These are phyloP conservation scores for Penicillium crystallinum DNA, from an alignment of 495 filamentous ascomycete genomes.

Conservation along the genomic window DNA sequence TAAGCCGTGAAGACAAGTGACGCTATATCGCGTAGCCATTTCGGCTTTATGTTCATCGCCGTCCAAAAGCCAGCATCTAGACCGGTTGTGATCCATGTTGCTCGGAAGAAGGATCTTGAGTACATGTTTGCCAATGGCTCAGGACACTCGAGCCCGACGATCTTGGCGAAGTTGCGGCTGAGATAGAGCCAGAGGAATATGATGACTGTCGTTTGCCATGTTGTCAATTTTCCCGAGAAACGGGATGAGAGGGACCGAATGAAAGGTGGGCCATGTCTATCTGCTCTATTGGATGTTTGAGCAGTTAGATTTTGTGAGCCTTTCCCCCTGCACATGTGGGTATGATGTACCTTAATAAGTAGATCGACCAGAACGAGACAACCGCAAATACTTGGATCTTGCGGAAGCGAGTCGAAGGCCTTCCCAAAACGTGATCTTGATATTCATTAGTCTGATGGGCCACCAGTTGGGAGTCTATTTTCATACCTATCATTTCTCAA, in stretches of 20 bases:
- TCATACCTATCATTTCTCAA: constrained; percentile 33
- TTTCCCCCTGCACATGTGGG: background rate
- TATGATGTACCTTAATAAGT: constrained; percentile 58
- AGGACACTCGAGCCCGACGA: constrained; percentile 84
- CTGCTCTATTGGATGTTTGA: constrained; percentile 49
- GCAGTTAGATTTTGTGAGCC: background rate
- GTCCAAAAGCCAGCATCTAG: constrained; percentile 98
- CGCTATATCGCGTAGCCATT: constrained; percentile 75
- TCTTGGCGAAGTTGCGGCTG: constrained; percentile 85
- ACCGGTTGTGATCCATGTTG: constrained; percentile 94
- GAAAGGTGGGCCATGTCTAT: constrained; percentile 80
- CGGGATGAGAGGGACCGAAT: constrained; percentile 66
- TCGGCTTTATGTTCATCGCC: constrained; percentile 82
- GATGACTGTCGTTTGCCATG: constrained; percentile 84
- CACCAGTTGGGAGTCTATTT: background rate
- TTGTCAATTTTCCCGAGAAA: constrained; percentile 64
- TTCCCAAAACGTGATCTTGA: constrained; percentile 83
- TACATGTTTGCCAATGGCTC: constrained; percentile 95
- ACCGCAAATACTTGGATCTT: constrained; percentile 91
- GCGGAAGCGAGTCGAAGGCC: constrained; percentile 83
- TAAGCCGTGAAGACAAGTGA: constrained; percentile 80
- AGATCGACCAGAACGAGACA: constrained; percentile 83
- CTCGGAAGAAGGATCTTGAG: constrained; percentile 88
- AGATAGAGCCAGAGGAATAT: constrained; percentile 90
- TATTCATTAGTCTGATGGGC: background rate